phyloP scores from a whole-genome alignment of 1,284 basidiomycete genomes.

The Cutaneotrichosporon sp. region DNA sequence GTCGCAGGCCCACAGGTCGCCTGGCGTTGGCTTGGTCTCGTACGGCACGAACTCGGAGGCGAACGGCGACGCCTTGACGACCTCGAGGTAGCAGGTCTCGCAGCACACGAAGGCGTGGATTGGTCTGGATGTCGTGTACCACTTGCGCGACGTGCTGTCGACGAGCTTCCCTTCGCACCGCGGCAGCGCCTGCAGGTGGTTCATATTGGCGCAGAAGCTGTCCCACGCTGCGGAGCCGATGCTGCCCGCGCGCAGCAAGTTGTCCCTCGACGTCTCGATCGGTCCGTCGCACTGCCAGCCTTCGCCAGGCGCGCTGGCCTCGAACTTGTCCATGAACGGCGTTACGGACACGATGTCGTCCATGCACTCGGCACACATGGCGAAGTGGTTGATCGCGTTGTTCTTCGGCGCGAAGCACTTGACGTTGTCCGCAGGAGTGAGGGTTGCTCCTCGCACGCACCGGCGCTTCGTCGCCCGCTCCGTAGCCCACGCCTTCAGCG shows the following conservation, averaged over 20 bases:
- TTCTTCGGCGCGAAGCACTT: not conserved
- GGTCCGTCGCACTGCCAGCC: not conserved
- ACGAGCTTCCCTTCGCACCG: not conserved
- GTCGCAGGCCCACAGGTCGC: not conserved
- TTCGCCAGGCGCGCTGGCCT: not conserved
- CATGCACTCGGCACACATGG: conserved; percentile 6
- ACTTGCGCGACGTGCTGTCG: conserved; percentile 3
- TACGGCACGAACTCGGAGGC: not conserved
- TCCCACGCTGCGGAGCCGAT: not conserved
- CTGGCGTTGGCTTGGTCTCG: not conserved
- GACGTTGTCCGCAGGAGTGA: not conserved
- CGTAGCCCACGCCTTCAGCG: not conserved
- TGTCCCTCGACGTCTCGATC: not conserved
- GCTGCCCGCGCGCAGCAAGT: not conserved
- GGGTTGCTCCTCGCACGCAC: not conserved
- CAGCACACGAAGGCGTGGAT: conserved; percentile 3
- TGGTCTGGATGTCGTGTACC: not conserved
- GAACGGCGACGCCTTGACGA: not conserved
- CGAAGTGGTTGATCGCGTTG: not conserved
- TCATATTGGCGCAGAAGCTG: not conserved
- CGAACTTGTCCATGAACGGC: conserved; percentile 1
- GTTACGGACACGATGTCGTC: conserved; percentile 4
- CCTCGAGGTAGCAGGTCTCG: conserved; percentile 6
- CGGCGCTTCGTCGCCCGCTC: not conserved
- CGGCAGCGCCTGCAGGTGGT: not conserved